These are phyloP conservation scores for Penicillium lagena DNA, from an alignment of 495 filamentous ascomycete species.

Conservation along the genomic window DNA sequence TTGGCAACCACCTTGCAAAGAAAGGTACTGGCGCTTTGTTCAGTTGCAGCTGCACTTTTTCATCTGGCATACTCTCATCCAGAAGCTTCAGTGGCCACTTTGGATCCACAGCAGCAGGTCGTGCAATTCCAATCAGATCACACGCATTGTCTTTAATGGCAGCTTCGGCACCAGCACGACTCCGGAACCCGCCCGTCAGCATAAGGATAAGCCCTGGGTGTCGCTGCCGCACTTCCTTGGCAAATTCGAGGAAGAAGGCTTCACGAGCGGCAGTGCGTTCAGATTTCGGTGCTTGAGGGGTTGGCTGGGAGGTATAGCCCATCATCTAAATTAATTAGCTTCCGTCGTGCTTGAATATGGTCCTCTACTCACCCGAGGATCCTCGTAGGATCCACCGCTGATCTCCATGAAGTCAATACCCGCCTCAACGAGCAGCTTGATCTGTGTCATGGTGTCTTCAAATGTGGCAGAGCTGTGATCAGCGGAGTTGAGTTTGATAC, in stretches of 20 bases:
- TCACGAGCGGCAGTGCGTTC: conserved; percentile 45
- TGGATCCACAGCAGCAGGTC: conserved; percentile 47
- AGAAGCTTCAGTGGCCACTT: conserved; percentile 43
- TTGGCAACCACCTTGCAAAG: conserved; percentile 24
- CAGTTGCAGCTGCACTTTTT: conserved; percentile 38
- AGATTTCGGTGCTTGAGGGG: conserved; percentile 13
- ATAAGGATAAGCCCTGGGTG: conserved; percentile 42
- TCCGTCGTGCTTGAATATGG: too few relatives aligned
- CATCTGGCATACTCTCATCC: conserved; percentile 43
- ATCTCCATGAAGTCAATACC: conserved; percentile 60
- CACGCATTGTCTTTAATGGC: conserved; percentile 47
- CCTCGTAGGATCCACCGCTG: conserved; percentile 52
- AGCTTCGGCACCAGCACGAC: conserved; percentile 44
- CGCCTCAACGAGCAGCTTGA: conserved; percentile 42
- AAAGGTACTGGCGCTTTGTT: conserved; percentile 28
- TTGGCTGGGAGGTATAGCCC: conserved; percentile 7
- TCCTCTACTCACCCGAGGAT: conserved; percentile 18
- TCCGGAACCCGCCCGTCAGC: conserved; percentile 52
- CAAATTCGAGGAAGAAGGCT: conserved; percentile 57
- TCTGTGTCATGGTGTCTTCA: conserved; percentile 46
- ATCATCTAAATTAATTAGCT: conserved; percentile 15
- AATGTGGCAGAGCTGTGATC: conserved; percentile 43
- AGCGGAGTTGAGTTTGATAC: conserved; percentile 58
- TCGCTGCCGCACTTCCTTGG: conserved; percentile 33
- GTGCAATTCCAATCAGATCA: conserved; percentile 51